Conservation (phyloP, 768 basidiomycete species). For the Artomyces pyxidatus region DNA sequence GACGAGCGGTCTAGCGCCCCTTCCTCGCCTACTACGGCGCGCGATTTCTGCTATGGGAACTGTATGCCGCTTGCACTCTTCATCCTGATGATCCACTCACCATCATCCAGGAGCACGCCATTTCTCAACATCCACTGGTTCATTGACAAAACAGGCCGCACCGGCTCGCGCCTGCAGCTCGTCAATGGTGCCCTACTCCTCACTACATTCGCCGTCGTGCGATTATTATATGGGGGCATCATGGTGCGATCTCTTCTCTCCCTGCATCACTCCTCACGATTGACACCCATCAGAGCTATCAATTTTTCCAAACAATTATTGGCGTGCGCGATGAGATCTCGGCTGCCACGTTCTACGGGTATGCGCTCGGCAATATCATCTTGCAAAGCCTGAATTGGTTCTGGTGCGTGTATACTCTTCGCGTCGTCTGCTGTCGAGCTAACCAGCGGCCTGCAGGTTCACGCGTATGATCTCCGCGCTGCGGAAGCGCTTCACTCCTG, state of each 20-base stretch:
- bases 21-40: conserved; percentile 75
- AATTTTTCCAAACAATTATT: conserved; percentile 56
- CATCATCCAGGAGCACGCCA: conserved; percentile 59
- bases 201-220: conserved; percentile 56
- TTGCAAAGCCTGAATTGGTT: conserved; percentile 72
- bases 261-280: not conserved
- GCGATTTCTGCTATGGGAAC: conserved; percentile 79
- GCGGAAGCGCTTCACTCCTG: not conserved
- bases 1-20: conserved; percentile 33
- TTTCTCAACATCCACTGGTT: conserved; percentile 88
- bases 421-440: not conserved
- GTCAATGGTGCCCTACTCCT: conserved; percentile 67
- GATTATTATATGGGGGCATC: conserved; percentile 64
- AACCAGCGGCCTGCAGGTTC: not conserved
- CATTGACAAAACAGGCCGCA: conserved; percentile 68
- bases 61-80: conserved; percentile 30
- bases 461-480: not conserved
- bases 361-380: conserved; percentile 50
- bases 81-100: conserved; percentile 3
- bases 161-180: conserved; percentile 59
- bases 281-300: conserved; percentile 41
- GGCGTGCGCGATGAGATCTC: conserved; percentile 48
- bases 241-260: conserved; percentile 22
- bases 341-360: conserved; percentile 35
- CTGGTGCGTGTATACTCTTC: conserved; percentile 39